Percentiles rank a stretch among this genome's conserved stretches.
phyloP scores from a whole-genome alignment of 306 rosid genomes.

The Cucurbita pepo region DNA sequence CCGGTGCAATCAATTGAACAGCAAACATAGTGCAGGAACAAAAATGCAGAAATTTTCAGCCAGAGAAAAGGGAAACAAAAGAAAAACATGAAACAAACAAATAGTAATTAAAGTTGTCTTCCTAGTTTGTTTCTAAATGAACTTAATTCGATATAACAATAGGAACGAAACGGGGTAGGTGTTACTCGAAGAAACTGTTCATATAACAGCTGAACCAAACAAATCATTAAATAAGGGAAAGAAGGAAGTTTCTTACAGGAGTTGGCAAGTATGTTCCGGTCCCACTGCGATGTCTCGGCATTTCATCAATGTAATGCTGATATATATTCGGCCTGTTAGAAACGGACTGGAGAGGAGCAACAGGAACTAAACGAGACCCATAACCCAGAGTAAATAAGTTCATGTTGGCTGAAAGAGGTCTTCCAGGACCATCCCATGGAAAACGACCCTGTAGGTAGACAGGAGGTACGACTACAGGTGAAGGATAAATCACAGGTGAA shows the following conservation, averaged over 20 bases:
- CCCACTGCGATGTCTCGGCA: constrained; percentile 81
- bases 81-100: neutral
- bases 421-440: constrained; percentile 92
- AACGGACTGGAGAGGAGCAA: constrained; percentile 52
- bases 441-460: constrained; percentile 60
- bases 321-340: constrained; percentile 61
- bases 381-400: constrained; percentile 37
- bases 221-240: constrained; percentile 1
- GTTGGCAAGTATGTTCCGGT: constrained; percentile 93
- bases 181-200: neutral
- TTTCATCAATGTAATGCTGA: constrained; percentile 62
- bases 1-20: neutral
- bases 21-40: neutral
- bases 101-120: neutral
- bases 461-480: constrained; percentile 62
- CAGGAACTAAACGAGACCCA: constrained; percentile 64
- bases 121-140: neutral
- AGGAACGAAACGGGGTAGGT: neutral
- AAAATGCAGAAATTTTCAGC: neutral
- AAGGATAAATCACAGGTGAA: constrained; percentile 34
- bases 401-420: constrained; percentile 64
- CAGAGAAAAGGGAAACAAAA: neutral
- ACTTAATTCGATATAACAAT: neutral
- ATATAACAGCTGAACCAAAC: neutral
- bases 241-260: constrained; percentile 73